phyloP scores from a whole-genome alignment of 208 protist species.

The Leishmania lainsoni region DNA sequence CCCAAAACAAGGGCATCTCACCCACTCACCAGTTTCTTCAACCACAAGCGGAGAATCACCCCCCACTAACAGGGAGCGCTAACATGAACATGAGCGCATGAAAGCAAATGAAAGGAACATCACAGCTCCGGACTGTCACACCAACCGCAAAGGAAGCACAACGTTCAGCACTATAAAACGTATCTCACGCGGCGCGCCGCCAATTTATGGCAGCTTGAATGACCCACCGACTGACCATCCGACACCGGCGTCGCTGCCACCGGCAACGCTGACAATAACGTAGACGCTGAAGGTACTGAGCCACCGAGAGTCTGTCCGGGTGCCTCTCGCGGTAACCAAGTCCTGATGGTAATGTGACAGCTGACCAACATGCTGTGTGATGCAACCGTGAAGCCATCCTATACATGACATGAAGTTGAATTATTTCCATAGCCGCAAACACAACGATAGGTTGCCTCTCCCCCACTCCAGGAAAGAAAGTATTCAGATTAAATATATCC shows the following conservation, averaged over 20 bases:
- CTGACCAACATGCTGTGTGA: background rate
- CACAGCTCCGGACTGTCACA: too few relatives aligned
- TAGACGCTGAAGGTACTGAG: background rate
- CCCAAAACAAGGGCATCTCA: too few relatives aligned
- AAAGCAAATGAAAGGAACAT: too few relatives aligned
- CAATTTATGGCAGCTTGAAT: background rate
- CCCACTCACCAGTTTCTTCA: background rate
- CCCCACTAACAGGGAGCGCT: background rate
- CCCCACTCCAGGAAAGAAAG: background rate
- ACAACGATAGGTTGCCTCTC: background rate
- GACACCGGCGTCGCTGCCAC: background rate
- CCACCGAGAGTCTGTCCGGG: background rate
- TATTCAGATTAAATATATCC: too few relatives aligned
- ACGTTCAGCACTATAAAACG: background rate
- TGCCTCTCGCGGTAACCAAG: background rate
- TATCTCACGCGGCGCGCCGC: background rate
- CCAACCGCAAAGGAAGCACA: too few relatives aligned
- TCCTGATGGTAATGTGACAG: background rate
- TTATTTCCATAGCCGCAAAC: background rate
- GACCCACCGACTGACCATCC: background rate
- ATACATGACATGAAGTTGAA: background rate
- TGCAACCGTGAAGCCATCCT: rapidly evolving
- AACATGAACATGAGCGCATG: background rate
- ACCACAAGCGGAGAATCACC: background rate
- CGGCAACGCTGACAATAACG: background rate